Evolutionary conservation across 2,329 filamentous ascomycete species (phyloP).

Genomic region (Ophiobolus disseminans): DNA sequence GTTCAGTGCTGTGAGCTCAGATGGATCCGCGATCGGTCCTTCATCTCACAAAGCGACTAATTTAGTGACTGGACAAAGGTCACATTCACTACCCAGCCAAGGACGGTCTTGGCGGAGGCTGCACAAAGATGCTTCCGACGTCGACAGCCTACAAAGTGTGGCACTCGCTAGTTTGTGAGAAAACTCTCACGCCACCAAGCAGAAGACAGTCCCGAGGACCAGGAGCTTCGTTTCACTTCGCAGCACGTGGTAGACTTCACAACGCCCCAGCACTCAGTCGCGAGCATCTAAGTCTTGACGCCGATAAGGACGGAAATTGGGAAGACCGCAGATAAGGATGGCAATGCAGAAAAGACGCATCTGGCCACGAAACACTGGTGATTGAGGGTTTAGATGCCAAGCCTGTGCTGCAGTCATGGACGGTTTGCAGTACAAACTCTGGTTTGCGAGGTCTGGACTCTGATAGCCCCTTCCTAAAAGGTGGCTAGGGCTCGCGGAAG

Average conservation of each 20-base stretch:
- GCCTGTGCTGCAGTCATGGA: conserved; percentile 11
- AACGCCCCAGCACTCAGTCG: background rate
- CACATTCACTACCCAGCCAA: background rate
- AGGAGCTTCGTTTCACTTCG: too few species aligned
- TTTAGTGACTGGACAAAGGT: too few species aligned
- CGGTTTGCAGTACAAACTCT: conserved; percentile 15
- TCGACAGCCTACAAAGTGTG: too few species aligned
- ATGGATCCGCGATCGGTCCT: background rate
- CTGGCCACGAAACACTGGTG: conserved; percentile 10
- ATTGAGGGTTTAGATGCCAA: conserved; percentile 8
- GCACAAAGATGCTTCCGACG: too few species aligned
- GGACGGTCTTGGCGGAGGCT: background rate
- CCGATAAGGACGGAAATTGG: background rate
- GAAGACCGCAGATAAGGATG: conserved; percentile 11
- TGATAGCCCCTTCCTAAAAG: conserved; percentile 9
- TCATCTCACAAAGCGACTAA: background rate
- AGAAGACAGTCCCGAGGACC: too few species aligned
- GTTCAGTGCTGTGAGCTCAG: background rate
- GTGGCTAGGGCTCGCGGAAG: conserved; percentile 9
- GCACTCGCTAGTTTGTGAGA: too few species aligned
- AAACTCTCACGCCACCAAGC: too few species aligned
- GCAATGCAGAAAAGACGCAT: conserved; percentile 17
- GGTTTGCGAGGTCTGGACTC: conserved; percentile 17
- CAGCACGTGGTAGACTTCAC: too few species aligned
- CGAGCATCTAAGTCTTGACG: background rate